Evolutionary conservation across 176 grass and related monocot genomes (phyloP), one percentile per base, ranked within the genome.

Genomic region (Oropetium thomaeum): DNA sequence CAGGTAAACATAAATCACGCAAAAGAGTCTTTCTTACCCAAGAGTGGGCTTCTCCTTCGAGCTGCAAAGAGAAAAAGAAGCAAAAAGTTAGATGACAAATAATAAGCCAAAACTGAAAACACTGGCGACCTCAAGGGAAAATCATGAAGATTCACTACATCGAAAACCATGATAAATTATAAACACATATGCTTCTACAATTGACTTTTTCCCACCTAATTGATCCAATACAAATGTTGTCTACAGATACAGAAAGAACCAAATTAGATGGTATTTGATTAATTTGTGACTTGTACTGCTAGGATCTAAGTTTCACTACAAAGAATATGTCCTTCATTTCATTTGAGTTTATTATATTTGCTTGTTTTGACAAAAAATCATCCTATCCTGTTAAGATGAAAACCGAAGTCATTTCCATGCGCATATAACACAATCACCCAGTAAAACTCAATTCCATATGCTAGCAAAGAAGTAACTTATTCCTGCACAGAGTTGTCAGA

Each of bases 11-110:
- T 53, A 53, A 26, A 57, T 20, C 14, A 26, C 57, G 31, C 5
- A 14, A 66, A 70, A 27, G 35, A n/a, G 32, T 51, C 79, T 81
- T 93, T 51, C 79, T 81, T 93, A 97, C 94, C 94, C 94, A 22
- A 97, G 94, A 79, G 94, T 97, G 73, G 94, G 94, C 75, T 93
- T 97, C 94, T 97, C 94, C 94, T 97, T 97, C 78, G 94, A 97
- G 90, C 94, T 97, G 90, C 72, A 83, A 65, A 71, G 65, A 28
- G 65, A 60, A 54, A 22, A 70, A 71, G 49, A 69, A n/a, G 63
- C 26, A 34, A 73, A 14, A 85, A 73, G 77, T 88, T 79, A 83
- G 64, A 40, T 11, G 52, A 67, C 19, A 26, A 10, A 82, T 11
- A 4, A 47, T 26, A 58, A n/a, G 11, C 6, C 3, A 20, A 82